phyloP scores from a whole-genome alignment of 2,329 filamentous ascomycete genomes.

The Sporothrix brasiliensis region DNA sequence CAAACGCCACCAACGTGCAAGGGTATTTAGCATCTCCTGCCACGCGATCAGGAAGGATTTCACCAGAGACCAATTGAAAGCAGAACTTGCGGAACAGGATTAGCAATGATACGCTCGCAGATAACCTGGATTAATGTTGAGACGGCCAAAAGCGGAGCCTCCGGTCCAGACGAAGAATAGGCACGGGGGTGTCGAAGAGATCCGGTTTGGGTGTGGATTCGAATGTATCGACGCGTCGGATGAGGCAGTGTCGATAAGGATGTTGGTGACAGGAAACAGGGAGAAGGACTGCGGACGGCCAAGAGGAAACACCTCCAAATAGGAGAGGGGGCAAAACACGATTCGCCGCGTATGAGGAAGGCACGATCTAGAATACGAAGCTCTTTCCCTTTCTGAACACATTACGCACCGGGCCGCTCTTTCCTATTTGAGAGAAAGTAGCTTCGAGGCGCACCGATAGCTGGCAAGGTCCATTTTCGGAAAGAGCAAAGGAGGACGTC shows the following conservation, averaged over 20 bases:
- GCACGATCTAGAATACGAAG: neutral
- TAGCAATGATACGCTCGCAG: neutral
- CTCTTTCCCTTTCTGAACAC: constrained; percentile 1
- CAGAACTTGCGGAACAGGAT: neutral
- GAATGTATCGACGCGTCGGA: neutral
- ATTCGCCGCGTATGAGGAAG: neutral
- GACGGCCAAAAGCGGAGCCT: constrained; percentile 14
- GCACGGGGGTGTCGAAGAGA: constrained; percentile 1
- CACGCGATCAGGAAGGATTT: neutral
- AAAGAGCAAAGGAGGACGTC: neutral
- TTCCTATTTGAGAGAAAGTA: constrained; percentile 11
- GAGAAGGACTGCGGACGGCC: neutral
- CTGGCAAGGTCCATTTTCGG: neutral
- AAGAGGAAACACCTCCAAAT: neutral
- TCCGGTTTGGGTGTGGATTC: neutral
- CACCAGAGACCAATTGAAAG: neutral
- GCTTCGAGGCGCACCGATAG: neutral
- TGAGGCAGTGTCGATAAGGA: constrained; percentile 9
- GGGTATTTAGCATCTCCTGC: neutral
- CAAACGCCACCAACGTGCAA: constrained; percentile 1
- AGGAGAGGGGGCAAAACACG: neutral
- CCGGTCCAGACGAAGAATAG: neutral
- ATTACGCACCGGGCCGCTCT: constrained; percentile 4
- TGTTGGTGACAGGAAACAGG: neutral
- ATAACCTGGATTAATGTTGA: constrained; percentile 19